Percentiles rank a stretch among this genome's conserved stretches.
Evolutionary conservation across 2,329 filamentous ascomycete genomes (phyloP).

Genomic region (Thermoascus crustaceus): DNA sequence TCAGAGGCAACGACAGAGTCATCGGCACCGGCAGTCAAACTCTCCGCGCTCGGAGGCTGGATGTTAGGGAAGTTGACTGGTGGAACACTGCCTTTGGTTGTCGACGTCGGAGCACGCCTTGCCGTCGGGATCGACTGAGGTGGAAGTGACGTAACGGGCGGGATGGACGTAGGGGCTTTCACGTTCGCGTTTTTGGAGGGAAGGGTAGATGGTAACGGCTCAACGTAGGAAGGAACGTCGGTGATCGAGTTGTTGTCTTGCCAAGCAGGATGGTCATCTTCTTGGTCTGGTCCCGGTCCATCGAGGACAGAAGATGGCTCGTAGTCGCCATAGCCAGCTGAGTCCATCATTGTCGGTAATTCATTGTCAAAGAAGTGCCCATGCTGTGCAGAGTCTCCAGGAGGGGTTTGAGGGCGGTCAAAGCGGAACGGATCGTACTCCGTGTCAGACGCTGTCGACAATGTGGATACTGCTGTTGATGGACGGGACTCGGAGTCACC

Average conservation of each 20-base stretch:
- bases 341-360: constrained; percentile 37
- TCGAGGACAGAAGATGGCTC: constrained; percentile 48
- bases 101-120: constrained; percentile 8
- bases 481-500: constrained; percentile 24
- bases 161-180: constrained; percentile 5
- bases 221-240: constrained; percentile 9
- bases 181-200: constrained; percentile 12
- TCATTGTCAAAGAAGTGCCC: constrained; percentile 35
- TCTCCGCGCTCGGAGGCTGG: constrained; percentile 30
- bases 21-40: constrained; percentile 29
- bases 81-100: constrained; percentile 6
- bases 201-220: constrained; percentile 19
- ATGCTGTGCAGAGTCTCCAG: constrained; percentile 10
- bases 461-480: constrained; percentile 28
- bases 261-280: constrained; percentile 39
- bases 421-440: constrained; percentile 38
- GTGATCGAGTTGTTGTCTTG: constrained; percentile 11
- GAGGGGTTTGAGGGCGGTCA: constrained; percentile 25
- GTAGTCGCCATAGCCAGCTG: constrained; percentile 39
- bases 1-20: constrained; percentile 30
- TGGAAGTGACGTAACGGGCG: background rate
- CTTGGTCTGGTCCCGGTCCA: constrained; percentile 46
- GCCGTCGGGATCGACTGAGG: constrained; percentile 14
- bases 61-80: constrained; percentile 31
- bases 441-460: constrained; percentile 28